Evolutionary conservation across 2,329 filamentous ascomycete genomes (phyloP), one percentile per base, ranked within the genome.

Genomic region (Phaeophleospora eucalypticola): DNA sequence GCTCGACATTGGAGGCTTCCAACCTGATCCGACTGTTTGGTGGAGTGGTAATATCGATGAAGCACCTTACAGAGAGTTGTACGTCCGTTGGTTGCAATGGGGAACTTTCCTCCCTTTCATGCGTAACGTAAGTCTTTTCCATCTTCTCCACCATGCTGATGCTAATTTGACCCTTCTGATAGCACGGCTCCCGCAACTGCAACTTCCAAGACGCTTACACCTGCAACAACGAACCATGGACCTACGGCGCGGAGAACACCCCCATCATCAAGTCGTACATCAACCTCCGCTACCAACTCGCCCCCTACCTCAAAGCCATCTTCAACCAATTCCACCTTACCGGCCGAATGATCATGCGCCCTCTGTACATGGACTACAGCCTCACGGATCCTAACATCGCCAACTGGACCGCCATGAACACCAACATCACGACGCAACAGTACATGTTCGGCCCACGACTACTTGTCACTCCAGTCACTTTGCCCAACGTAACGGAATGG

Each of bases 361-460:
- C 68, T 0, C 50, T 70, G 37, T 70, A 63, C 29, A 67, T 69
- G 65, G 67, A 70, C 41, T 69, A 68, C 33, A 56, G 60, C 29
- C 49, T 45, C 8, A 61, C 59, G 0, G 67, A 69, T 46, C 49
- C 55, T 2, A 57, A 54, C 45, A 51, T 64, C 18, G 9, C 33
- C 1, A 27, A 47, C 7, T 45, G 54, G 51, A 65, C 65, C 1
- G 45, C 33, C 15, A 47, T 45, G 12, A 68, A 68, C 44, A 57
- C 44, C 18, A 68, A 69, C 35, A 53, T 56, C 20, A 67, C 65
- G 0, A 69, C 65, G 2, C 65, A 69, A 51, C 63, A 68, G 49
- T 69, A 69, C 41, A 68, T 69, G 66, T 67, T 69, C 41, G 67
- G 67, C 1, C 65, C 66, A 2, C 48, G 60, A 2, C 44, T 69